A percentile compares a stretch with the other conserved stretches of the same genome.
These are phyloP conservation scores for Naganishia liquefaciens DNA, from an alignment of 1,284 basidiomycete genomes.

Conservation along the genomic window DNA sequence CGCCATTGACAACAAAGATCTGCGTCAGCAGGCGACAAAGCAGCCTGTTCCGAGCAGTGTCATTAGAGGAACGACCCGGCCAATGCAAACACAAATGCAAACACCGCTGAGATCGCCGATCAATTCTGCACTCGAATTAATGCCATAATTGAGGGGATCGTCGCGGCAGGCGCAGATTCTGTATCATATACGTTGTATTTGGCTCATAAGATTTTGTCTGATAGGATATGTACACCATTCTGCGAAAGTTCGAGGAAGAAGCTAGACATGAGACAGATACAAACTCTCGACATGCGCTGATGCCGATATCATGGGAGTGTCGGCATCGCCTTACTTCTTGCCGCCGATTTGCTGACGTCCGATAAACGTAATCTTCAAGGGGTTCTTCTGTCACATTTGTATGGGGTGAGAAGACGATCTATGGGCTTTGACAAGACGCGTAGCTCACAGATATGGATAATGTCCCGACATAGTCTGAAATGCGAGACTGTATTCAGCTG, in stretches of 20 bases:
- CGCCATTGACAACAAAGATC: slow-evolving; percentile 56
- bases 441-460: slow-evolving; percentile 27
- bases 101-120: slow-evolving; percentile 3
- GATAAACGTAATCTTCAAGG: slow-evolving; percentile 32
- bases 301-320: background rate
- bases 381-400: slow-evolving; percentile 14
- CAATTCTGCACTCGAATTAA: too few relatives aligned
- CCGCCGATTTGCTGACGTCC: slow-evolving; percentile 18
- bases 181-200: slow-evolving; percentile 14
- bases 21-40: slow-evolving; percentile 46
- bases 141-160: too few relatives aligned
- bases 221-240: slow-evolving; percentile 14
- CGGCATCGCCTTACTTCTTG: slow-evolving; percentile 4
- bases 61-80: slow-evolving; percentile 7
- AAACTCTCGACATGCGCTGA: background rate
- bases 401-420: background rate
- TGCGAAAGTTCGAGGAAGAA: too few relatives aligned
- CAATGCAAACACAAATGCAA: slow-evolving; percentile 11
- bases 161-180: too few relatives aligned
- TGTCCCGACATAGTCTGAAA: slow-evolving; percentile 30
- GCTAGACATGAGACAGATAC: too few relatives aligned
- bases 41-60: slow-evolving; percentile 13
- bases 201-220: background rate
- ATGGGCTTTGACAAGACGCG: background rate
- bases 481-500: background rate